Percentiles rank a stretch among this genome's conserved stretches.
Evolutionary conservation across 179 eudicot species (phyloP).

Genomic region (Amaranthus tricolor): DNA sequence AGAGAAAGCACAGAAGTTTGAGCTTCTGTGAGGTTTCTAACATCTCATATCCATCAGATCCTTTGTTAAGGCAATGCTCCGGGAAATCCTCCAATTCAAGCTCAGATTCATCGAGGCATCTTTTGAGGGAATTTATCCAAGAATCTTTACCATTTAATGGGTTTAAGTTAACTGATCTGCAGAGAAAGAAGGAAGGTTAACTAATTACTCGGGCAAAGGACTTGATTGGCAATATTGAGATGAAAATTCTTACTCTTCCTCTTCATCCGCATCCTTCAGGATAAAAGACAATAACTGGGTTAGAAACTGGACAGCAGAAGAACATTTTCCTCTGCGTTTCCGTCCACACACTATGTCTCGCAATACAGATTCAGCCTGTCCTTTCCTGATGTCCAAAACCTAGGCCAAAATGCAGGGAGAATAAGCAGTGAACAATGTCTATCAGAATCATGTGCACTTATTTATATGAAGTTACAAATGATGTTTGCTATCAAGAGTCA

Average conservation of each 20-base stretch:
- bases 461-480: too few species aligned
- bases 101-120: slow-evolving; percentile 35
- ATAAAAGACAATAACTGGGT: slow-evolving; percentile 46
- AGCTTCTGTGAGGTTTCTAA: slow-evolving; percentile 50
- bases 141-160: slow-evolving; percentile 29
- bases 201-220: slow-evolving; percentile 12
- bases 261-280: slow-evolving; percentile 41
- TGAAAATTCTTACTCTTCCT: slow-evolving; percentile 41
- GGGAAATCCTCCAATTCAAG: slow-evolving; percentile 30
- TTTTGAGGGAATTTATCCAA: slow-evolving; percentile 41
- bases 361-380: slow-evolving; percentile 56
- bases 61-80: slow-evolving; percentile 30
- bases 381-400: slow-evolving; percentile 61
- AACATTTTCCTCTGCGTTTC: slow-evolving; percentile 44
- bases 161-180: slow-evolving; percentile 30
- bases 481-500: too few species aligned
- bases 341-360: slow-evolving; percentile 56
- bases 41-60: slow-evolving; percentile 40
- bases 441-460: too few species aligned
- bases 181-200: slow-evolving; percentile 8
- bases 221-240: not conserved
- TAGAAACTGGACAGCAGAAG: slow-evolving; percentile 51
- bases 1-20: slow-evolving; percentile 46
- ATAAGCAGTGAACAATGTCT: not conserved
- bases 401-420: slow-evolving; percentile 14